Evolutionary conservation across 306 rosid genomes (phyloP), one percentile per base, ranked within the genome.

Genomic region (Cicer arietinum): DNA sequence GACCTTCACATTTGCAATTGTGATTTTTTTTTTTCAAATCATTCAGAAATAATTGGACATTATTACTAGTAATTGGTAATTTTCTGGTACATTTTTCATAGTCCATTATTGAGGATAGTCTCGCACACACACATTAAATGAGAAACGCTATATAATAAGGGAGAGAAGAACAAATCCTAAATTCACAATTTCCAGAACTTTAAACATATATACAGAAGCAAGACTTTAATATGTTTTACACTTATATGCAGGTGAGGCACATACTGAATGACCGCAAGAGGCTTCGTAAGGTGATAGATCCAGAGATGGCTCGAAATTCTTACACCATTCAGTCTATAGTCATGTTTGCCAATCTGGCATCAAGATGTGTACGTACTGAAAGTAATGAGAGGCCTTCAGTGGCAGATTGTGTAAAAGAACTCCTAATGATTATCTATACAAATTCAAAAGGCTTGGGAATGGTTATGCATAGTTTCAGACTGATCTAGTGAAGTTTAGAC

Each of bases 291-390:
- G 96, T 90, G 83, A 87, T 90, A 80, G 98, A 94, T 86, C 87
- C 93, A 40, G 96, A 91, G 62, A 70, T 94, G 85, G 77, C 83
- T 71, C 89, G 93, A 85, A 89, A 86, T 65, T 84, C 97, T 42
- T 90, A 87, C 82, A 89, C 89, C 58, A 76, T 94, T 86, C 97
- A 87, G 77, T 91, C 98, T 54, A 78, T 89, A 72, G 81, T 78
- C 81, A 89, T 89, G 94, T 92, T 91, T 80, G 97, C 98, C 42
- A 94, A 92, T 75, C 82, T 94, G 65, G 98, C 97, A 79, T 94
- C 98, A 44, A 80, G 96, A 58, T 94, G 98, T 67, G 95, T 92
- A 52, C 89, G 98, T 57, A 60, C 75, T 4, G 95, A 92, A 39
- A 90, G 98, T 82, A 84, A 84, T 7, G 90, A 90, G 77, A 87